Percentiles rank a stretch among this genome's conserved stretches.
These are phyloP conservation scores for Zymoseptoria tritici DNA, from an alignment of 2,329 filamentous ascomycete species.

Conservation along the genomic window DNA sequence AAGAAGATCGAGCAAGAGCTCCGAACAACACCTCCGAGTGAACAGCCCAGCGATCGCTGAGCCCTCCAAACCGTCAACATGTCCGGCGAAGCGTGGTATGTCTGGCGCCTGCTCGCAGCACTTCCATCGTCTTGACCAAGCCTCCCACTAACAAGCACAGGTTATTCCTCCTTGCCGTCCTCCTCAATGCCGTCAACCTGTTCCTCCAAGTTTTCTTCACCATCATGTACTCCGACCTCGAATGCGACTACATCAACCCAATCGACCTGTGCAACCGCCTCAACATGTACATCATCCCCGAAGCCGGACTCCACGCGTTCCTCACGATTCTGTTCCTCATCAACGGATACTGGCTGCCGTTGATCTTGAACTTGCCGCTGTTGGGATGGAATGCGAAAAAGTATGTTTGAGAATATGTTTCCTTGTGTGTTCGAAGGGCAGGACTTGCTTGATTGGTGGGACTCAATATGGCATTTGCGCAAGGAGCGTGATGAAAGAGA, in stretches of 20 bases:
- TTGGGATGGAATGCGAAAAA: slow-evolving; percentile 95
- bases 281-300: slow-evolving; percentile 98
- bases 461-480: not conserved
- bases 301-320: slow-evolving; percentile 95
- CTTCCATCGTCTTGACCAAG: slow-evolving; percentile 1
- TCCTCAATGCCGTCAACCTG: slow-evolving; percentile 99
- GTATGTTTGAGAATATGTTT: slow-evolving; percentile 49
- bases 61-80: slow-evolving; percentile 19
- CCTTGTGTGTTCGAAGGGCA: not conserved
- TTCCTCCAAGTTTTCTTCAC: slow-evolving; percentile 99
- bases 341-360: slow-evolving; percentile 96
- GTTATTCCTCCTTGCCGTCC: slow-evolving; percentile 94
- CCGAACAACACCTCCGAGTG: not conserved
- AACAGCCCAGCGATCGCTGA: not conserved
- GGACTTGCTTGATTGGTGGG: not conserved
- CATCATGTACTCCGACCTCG: slow-evolving; percentile 99
- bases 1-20: not conserved
- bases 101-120: slow-evolving; percentile 1
- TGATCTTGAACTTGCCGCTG: slow-evolving; percentile 86
- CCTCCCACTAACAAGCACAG: slow-evolving; percentile 31
- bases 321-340: slow-evolving; percentile 92
- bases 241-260: slow-evolving; percentile 99
- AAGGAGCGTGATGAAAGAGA: not conserved
- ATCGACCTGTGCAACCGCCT: slow-evolving; percentile 99
- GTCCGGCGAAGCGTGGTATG: slow-evolving; percentile 34